These are phyloP conservation scores for Lachancea waltii DNA, from an alignment of 805 yeast species.

Conservation along the genomic window DNA sequence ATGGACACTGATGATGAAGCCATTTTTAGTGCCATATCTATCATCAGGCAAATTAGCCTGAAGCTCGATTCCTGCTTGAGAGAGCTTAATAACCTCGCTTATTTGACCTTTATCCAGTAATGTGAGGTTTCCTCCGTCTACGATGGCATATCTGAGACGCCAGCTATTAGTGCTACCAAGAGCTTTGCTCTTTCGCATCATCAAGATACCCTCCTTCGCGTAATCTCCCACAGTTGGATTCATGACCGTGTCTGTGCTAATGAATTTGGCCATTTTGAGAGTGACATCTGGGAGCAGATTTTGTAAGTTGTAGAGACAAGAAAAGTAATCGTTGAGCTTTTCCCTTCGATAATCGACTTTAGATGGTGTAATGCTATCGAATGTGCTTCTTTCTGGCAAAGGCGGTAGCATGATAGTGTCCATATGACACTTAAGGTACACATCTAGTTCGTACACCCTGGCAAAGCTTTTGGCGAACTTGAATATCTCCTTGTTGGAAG, in stretches of 20 bases:
- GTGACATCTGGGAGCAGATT: constrained; percentile 49
- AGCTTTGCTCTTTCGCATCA: constrained; percentile 50
- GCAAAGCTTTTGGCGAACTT: constrained; percentile 57
- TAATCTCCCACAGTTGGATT: constrained; percentile 50
- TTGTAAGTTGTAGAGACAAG: constrained; percentile 49
- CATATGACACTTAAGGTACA: constrained; percentile 46
- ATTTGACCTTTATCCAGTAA: constrained; percentile 50
- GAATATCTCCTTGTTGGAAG: constrained; percentile 64
- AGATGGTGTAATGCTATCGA: constrained; percentile 47
- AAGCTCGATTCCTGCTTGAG: constrained; percentile 40
- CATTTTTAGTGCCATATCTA: constrained; percentile 33
- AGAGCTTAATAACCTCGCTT: constrained; percentile 45
- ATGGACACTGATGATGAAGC: constrained; percentile 35
- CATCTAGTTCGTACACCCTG: constrained; percentile 57
- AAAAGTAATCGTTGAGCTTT: constrained; percentile 53
- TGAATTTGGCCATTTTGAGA: constrained; percentile 51
- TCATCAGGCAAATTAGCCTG: constrained; percentile 33
- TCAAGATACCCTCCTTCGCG: constrained; percentile 55
- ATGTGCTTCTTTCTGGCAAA: constrained; percentile 58
- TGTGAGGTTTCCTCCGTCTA: constrained; percentile 52
- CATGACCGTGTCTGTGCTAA: constrained; percentile 63
- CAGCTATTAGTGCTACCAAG: constrained; percentile 54
- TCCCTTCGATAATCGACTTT: constrained; percentile 58
- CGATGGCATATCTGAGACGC: constrained; percentile 64
- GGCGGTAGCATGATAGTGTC: constrained; percentile 45